Evolutionary conservation across 1,284 basidiomycete species (phyloP), one percentile per base, ranked within the genome.

Genomic region (Apiotrichum sp.): DNA sequence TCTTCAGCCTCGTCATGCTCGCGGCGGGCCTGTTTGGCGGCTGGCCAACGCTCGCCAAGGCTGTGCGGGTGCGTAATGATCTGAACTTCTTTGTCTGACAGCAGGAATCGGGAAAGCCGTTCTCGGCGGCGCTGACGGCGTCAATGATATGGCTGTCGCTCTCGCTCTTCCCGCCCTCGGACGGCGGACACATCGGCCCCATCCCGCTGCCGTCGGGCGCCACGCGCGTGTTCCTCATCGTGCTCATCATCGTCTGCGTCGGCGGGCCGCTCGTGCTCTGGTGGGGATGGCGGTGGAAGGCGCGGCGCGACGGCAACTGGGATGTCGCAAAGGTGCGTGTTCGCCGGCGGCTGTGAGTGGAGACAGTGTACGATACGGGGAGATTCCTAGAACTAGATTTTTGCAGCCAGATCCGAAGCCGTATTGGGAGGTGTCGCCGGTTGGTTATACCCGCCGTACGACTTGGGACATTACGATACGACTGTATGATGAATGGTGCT

Each of bases 1-100:
- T 97, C 16, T 98, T 98, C 72, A 86, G 89, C 31, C 81, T 98
- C 47, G 83, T 93, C 66, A 79, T 96, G 49, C 88, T 93, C 71
- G 85, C 93, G 39, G 84, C 93, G 47, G 83, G 89, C 64, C 77
- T 86, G 29, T 95, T 96, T 75, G 87, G 88, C 10, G 79, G 93
- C 47, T 90, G 91, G 72, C 92, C 92, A 8, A 80, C 87, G 54
- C 78, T 93, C 54, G 84, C 90, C 64, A 86, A 84, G 69, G 84
- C 86, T 47, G 78, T 93, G 47, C 83, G 88, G 78, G 89, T 89
- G 72, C 67, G 79, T 71, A 3, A 14, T 10, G 22, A 22, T 22
- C 22, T 22, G 22, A 22, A 22, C 22, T 22, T 22, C 22, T 22
- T 22, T 22, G 22, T 22, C 22, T 22, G 22, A 22, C 22, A 11